Percentiles rank a stretch among this genome's conserved stretches.
Evolutionary conservation across 2,329 filamentous ascomycete species (phyloP).

Genomic region (Aspergillus brasiliensis): DNA sequence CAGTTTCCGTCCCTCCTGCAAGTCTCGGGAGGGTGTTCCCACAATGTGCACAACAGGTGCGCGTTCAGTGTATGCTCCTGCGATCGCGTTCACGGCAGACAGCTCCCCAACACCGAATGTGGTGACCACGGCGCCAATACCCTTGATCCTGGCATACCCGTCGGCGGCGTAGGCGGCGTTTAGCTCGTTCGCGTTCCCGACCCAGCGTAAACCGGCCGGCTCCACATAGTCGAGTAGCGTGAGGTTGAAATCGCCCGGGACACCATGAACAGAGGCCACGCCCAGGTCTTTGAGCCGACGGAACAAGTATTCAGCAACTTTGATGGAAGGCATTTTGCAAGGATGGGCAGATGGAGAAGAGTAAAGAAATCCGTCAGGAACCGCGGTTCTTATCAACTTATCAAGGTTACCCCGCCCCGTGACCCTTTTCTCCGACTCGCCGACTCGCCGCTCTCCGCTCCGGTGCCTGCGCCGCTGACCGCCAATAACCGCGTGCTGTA

Average conservation of each 20-base stretch:
- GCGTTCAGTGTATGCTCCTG: conserved; percentile 72
- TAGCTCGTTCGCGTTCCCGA: conserved; percentile 69
- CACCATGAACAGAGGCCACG: conserved; percentile 65
- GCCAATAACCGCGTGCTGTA: too few species aligned
- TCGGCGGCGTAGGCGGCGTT: conserved; percentile 60
- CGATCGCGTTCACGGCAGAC: conserved; percentile 72
- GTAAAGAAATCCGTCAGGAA: not conserved
- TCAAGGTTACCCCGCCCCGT: too few species aligned
- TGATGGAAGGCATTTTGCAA: not conserved
- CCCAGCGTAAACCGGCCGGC: conserved; percentile 62
- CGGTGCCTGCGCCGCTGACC: too few species aligned
- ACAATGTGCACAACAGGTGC: conserved; percentile 68
- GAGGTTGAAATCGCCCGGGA: conserved; percentile 75
- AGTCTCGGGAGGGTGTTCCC: conserved; percentile 51
- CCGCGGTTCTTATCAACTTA: not conserved
- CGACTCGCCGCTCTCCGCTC: too few species aligned
- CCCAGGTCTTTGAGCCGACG: conserved; percentile 65
- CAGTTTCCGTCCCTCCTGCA: conserved; percentile 47
- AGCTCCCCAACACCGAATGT: conserved; percentile 62
- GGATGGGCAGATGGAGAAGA: not conserved
- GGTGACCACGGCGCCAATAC: conserved; percentile 44
- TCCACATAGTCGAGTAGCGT: conserved; percentile 67
- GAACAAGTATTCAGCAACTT: conserved; percentile 58
- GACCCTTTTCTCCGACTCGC: too few species aligned
- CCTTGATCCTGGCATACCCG: conserved; percentile 27